phyloP scores from a whole-genome alignment of 2,329 filamentous ascomycete genomes.

The Metarhizium rileyi region DNA sequence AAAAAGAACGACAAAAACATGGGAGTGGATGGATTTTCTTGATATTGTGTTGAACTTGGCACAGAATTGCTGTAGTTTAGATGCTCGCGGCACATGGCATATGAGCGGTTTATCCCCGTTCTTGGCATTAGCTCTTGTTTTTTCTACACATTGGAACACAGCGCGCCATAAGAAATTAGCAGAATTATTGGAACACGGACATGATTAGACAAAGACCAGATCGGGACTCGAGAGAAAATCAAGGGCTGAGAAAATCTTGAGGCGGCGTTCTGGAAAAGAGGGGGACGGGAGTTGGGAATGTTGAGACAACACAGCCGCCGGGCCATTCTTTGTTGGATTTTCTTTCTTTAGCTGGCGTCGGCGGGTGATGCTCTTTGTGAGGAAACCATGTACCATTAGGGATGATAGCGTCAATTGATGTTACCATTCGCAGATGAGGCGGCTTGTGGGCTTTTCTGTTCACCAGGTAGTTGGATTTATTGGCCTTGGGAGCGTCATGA shows the following conservation, averaged over 20 bases:
- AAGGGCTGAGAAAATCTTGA: conserved; percentile 11
- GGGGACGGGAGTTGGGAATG: background rate
- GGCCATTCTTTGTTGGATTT: background rate
- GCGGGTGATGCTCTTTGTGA: background rate
- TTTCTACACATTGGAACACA: background rate
- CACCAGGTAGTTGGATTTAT: background rate
- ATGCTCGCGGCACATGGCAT: background rate
- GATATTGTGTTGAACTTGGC: no score
- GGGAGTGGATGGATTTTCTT: no score
- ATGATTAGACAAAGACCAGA: background rate
- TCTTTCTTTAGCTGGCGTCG: background rate
- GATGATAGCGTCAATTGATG: background rate
- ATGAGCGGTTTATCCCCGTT: background rate
- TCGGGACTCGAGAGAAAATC: conserved; percentile 7
- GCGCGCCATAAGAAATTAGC: background rate
- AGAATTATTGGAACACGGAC: background rate
- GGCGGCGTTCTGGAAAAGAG: conserved; percentile 4
- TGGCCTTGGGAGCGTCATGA: background rate
- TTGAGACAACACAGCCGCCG: background rate
- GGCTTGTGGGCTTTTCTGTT: background rate
- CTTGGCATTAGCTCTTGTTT: background rate
- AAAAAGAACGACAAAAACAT: no score
- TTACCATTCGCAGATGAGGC: background rate
- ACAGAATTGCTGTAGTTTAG: no score
- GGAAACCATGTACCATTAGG: background rate